A percentile compares a stretch with the other conserved stretches of the same genome.
These are phyloP conservation scores for Nissolia schottii DNA, from an alignment of 306 rosid species.

Conservation along the genomic window DNA sequence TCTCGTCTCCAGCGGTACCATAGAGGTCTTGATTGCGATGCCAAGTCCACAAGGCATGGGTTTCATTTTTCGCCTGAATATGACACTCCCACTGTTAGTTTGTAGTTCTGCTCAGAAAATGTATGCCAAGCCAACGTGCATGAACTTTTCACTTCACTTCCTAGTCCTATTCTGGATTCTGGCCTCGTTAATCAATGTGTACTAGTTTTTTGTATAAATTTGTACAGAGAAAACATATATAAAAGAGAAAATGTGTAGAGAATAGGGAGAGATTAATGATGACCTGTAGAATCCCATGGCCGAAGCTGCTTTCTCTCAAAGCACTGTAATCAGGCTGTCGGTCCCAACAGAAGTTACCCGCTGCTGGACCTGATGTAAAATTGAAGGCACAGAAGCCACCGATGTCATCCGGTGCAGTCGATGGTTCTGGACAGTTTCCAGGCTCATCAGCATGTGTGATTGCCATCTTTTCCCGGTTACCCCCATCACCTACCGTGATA, in stretches of 20 bases:
- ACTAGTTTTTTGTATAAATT: not conserved
- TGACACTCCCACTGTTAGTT: not conserved
- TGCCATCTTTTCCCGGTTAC: conserved; percentile 83
- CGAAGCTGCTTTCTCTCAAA: conserved; percentile 88
- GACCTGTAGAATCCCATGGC: conserved; percentile 96
- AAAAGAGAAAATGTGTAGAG: not conserved
- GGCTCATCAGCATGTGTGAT: conserved; percentile 75
- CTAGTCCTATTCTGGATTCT: too few relatives aligned
- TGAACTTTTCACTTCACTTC: not conserved
- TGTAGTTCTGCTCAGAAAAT: not conserved
- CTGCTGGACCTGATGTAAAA: conserved; percentile 83
- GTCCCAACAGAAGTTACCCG: conserved; percentile 90
- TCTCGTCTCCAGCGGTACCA: conserved; percentile 51
- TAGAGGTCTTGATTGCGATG: conserved; percentile 77
- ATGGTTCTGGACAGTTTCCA: conserved; percentile 82
- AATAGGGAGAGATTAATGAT: conserved; percentile 12
- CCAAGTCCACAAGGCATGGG: conserved; percentile 91
- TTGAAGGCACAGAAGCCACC: conserved; percentile 76
- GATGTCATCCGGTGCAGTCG: conserved; percentile 49
- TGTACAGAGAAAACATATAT: too few relatives aligned
- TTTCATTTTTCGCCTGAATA: conserved; percentile 77
- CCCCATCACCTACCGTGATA: conserved; percentile 82
- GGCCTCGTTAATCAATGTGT: not conserved
- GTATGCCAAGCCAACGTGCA: not conserved
- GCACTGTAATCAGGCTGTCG: conserved; percentile 87